phyloP scores from a whole-genome alignment of 2,329 filamentous ascomycete genomes.

The Coniochaeta sp. region DNA sequence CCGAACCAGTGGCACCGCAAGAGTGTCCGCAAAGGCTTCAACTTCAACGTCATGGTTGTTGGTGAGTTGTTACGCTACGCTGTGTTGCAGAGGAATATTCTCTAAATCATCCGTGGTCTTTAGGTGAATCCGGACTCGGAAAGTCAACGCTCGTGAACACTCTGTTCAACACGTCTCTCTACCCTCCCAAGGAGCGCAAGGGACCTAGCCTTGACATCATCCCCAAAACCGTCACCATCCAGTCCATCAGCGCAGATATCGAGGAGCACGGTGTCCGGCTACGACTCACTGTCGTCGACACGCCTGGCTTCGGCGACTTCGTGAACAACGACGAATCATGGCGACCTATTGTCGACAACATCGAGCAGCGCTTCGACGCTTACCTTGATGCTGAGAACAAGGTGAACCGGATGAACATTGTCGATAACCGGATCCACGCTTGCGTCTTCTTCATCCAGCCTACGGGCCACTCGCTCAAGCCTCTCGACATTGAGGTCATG shows the following conservation, averaged over 20 bases:
- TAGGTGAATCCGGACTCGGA: slow-evolving; percentile 97
- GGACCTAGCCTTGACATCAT: slow-evolving; percentile 95
- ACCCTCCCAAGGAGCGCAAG: slow-evolving; percentile 98
- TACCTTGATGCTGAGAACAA: slow-evolving; percentile 99
- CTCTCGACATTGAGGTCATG: slow-evolving; percentile 98
- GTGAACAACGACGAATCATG: slow-evolving; percentile 99
- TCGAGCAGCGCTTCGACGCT: slow-evolving; percentile 96
- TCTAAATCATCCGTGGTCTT: slow-evolving; percentile 2
- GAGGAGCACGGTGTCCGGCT: slow-evolving; percentile 98
- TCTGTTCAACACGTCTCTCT: slow-evolving; percentile 97
- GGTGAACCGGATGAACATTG: slow-evolving; percentile 99
- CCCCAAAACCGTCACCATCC: slow-evolving; percentile 93
- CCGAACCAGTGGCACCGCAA: slow-evolving; percentile 99
- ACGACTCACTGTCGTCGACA: slow-evolving; percentile 93
- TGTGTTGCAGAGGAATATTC: neutral
- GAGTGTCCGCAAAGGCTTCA: slow-evolving; percentile 99
- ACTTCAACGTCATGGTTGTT: slow-evolving; percentile 99
- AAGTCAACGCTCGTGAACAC: slow-evolving; percentile 99
- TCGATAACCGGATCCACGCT: slow-evolving; percentile 97
- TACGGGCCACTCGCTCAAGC: slow-evolving; percentile 96
- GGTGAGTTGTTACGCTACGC: slow-evolving; percentile 53
- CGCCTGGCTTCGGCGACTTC: slow-evolving; percentile 96
- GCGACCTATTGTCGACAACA: slow-evolving; percentile 98
- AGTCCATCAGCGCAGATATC: slow-evolving; percentile 93
- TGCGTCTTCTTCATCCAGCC: slow-evolving; percentile 99